A percentile compares a stretch with the other conserved stretches of the same genome.
Conservation (phyloP, 805 yeast genomes). For the Kuraishia borneana region DNA sequence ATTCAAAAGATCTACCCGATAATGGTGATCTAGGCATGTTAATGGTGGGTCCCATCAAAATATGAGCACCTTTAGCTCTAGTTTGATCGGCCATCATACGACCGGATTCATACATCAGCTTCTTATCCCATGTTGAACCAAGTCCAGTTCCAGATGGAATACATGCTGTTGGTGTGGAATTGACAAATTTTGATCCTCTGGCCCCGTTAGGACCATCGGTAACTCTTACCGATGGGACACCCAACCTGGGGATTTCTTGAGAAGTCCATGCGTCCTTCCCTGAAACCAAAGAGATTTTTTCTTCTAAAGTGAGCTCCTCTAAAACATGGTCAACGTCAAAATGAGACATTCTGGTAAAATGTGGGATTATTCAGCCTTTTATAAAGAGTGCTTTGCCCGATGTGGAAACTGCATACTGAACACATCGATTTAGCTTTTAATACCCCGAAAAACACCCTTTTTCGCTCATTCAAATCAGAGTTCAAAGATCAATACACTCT, state of each 20-base stretch:
- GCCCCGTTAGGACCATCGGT: slow-evolving; percentile 38
- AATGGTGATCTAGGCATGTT: slow-evolving; percentile 32
- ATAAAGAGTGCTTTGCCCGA: too few relatives aligned
- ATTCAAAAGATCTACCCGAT: slow-evolving; percentile 33
- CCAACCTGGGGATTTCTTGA: slow-evolving; percentile 15
- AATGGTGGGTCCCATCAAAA: slow-evolving; percentile 21
- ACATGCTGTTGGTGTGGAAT: slow-evolving; percentile 29
- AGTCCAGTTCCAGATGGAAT: slow-evolving; percentile 35
- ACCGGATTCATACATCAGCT: slow-evolving; percentile 26
- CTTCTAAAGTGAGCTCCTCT: background rate
- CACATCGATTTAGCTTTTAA: too few relatives aligned
- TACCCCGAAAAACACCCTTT: too few relatives aligned
- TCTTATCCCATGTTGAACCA: slow-evolving; percentile 32
- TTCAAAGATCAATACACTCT: too few relatives aligned
- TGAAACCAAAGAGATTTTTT: background rate
- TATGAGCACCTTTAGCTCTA: slow-evolving; percentile 28
- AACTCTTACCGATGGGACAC: slow-evolving; percentile 22
- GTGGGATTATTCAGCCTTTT: too few relatives aligned
- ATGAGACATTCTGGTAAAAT: too few relatives aligned
- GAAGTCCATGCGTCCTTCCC: background rate
- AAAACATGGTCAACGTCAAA: background rate
- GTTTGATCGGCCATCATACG: slow-evolving; percentile 31
- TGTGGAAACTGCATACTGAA: too few relatives aligned
- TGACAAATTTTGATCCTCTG: slow-evolving; percentile 29
- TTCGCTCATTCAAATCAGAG: too few relatives aligned